Percentiles rank a stretch among this genome's conserved stretches.
Evolutionary conservation across 2,329 filamentous ascomycete species (phyloP).

Genomic region (Clathrospora elynae): DNA sequence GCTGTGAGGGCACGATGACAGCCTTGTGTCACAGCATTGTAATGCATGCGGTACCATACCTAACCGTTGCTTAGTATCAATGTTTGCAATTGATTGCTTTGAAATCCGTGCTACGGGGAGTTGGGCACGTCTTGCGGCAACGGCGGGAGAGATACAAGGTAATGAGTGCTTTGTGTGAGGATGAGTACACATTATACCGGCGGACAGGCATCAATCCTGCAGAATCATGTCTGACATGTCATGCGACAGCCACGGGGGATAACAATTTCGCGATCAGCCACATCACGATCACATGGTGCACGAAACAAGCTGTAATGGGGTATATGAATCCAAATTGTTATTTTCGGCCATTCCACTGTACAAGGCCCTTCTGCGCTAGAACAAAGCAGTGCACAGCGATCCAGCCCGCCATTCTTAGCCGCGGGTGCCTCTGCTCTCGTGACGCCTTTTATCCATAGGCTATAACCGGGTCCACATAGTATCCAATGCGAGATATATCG

Average conservation of each 20-base stretch:
- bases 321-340: slow-evolving; percentile 17
- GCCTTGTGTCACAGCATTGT: slow-evolving; percentile 17
- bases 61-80: slow-evolving; percentile 11
- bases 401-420: slow-evolving; percentile 1
- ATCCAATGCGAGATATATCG: slow-evolving; percentile 28
- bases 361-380: slow-evolving; percentile 33
- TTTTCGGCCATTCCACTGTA: slow-evolving; percentile 29
- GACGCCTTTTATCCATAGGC: no score
- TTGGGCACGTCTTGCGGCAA: not conserved
- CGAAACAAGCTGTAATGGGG: slow-evolving; percentile 3
- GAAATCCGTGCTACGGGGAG: slow-evolving; percentile 4
- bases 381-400: slow-evolving; percentile 32
- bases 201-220: no score
- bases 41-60: slow-evolving; percentile 18
- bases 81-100: slow-evolving; percentile 2
- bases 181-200: no score
- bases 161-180: no score
- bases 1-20: slow-evolving; percentile 9
- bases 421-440: slow-evolving; percentile 11
- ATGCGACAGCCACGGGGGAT: not conserved
- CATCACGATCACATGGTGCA: not conserved
- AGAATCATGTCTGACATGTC: not conserved
- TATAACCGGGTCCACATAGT: slow-evolving; percentile 14
- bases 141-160: not conserved
- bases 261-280: not conserved